Evolutionary conservation across 768 basidiomycete genomes (phyloP), one percentile per base, ranked within the genome.

Genomic region (Myochromella boudieri): DNA sequence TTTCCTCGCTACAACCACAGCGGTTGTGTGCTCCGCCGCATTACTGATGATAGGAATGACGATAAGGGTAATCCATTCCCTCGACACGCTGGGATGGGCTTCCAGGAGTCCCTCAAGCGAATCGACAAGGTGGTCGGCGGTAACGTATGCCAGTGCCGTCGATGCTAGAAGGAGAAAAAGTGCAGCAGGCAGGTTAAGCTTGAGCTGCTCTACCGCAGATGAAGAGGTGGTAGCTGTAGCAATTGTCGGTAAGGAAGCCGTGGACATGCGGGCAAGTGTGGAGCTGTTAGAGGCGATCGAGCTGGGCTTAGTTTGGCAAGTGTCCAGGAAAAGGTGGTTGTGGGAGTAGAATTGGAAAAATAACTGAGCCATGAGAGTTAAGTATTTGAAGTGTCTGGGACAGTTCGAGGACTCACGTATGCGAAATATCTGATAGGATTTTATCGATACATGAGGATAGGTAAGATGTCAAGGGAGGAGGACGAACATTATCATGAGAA

Each of bases 321-420:
- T 66, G 56, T 72, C 69, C 44, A 68, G 52, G 65, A 74, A 75
- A 15, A 74, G 57, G 46, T 72, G 67, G 44, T 69, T 70, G 55
- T 78, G 77, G 6, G 77, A 75, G 60, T 75, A 76, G 63, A 80
- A 76, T 55, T 79, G 77, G 64, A 80, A 79, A 52, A 74, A 60
- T 37, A 78, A 66, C 64, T 78, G 63, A 14, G n/a, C n/a, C n/a
- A n/a, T 62, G 56, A 25, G 36, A 17, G n/a, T 25, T 33, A 15
- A 53, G 41, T n/a, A 24, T n/a, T 20, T 17, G 27, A 49, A 17
- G 27, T 12, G 12, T 17, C 5, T 10, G 22, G 22, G 7, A 18
- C 4, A 22, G 3, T 12, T n/a, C n/a, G 24, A 9, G 27, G 40
- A 33, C 56, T 17, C 52, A 64, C 62, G 44, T 58, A 65, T 38